A percentile compares a stretch with the other conserved stretches of the same genome.
These are phyloP conservation scores for Phytophthora cajani DNA, from an alignment of 352 stramenopile species.

Conservation along the genomic window DNA sequence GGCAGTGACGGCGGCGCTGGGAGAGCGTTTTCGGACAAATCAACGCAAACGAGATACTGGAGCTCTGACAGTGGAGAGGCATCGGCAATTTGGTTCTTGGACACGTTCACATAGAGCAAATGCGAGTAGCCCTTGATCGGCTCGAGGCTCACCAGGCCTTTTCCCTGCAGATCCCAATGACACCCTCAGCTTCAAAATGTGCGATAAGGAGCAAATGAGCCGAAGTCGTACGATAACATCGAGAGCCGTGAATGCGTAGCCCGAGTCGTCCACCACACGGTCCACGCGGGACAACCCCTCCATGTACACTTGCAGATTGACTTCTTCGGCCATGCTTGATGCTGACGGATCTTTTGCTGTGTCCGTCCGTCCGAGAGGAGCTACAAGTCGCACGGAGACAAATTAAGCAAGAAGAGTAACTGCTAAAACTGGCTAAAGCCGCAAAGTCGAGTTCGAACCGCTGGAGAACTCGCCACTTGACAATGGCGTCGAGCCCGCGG, in stretches of 20 bases:
- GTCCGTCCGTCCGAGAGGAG: neutral
- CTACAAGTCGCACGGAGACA: neutral
- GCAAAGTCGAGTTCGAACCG: neutral
- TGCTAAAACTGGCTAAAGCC: neutral
- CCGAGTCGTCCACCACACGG: constrained; percentile 74
- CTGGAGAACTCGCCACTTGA: neutral
- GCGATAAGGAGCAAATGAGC: too few species aligned
- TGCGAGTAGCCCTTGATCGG: constrained; percentile 69
- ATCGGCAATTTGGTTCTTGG: constrained; percentile 73
- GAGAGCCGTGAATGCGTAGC: constrained; percentile 78
- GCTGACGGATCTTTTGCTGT: neutral
- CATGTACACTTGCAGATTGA: constrained; percentile 55
- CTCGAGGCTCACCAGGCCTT: constrained; percentile 59
- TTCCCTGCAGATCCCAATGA: constrained; percentile 41
- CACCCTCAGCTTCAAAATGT: neutral
- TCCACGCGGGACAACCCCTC: constrained; percentile 79
- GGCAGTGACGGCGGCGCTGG: constrained; percentile 39
- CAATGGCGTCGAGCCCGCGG: constrained; percentile 15
- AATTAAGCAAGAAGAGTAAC: neutral
- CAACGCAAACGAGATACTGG: constrained; percentile 61
- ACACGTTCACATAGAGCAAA: constrained; percentile 75
- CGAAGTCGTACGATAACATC: constrained; percentile 54
- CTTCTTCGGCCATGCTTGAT: constrained; percentile 38
- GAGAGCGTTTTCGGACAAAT: constrained; percentile 70
- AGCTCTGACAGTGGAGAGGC: constrained; percentile 55